phyloP scores from a whole-genome alignment of 768 basidiomycete species.

The Royoungia palumana region DNA sequence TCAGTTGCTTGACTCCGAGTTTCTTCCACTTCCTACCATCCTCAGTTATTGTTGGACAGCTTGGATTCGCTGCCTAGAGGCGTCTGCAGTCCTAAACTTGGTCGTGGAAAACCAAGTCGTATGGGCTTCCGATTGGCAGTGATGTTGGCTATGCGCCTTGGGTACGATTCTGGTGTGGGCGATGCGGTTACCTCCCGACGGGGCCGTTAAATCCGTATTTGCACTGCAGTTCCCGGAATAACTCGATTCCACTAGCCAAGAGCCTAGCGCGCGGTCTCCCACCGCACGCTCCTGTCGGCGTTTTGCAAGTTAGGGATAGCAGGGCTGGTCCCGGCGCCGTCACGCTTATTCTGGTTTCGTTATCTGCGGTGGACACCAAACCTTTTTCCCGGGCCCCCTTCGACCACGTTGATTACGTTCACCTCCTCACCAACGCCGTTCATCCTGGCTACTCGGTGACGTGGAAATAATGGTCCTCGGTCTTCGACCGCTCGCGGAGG shows the following conservation, averaged over 20 bases:
- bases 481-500: conserved; percentile 2
- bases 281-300: not conserved
- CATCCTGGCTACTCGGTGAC: not conserved
- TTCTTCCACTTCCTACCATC: no score
- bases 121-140: conserved; percentile 7
- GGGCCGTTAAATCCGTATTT: not conserved
- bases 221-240: not conserved
- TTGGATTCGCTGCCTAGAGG: no score
- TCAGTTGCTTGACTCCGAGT: no score
- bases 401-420: not conserved
- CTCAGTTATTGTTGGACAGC: no score
- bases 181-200: not conserved
- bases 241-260: not conserved
- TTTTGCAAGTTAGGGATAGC: conserved; percentile 4
- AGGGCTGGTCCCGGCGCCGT: conserved; percentile 16
- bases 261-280: not conserved
- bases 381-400: not conserved
- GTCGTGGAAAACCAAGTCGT: not conserved
- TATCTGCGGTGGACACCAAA: not conserved
- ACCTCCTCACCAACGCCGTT: not conserved
- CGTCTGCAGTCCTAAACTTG: no score
- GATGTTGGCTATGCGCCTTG: conserved; percentile 5
- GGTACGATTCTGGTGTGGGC: not conserved
- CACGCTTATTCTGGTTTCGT: not conserved
- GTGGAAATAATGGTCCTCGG: conserved; percentile 11